Evolutionary conservation across 352 stramenopile species (phyloP).

Genomic region (Lagenidium sp.): DNA sequence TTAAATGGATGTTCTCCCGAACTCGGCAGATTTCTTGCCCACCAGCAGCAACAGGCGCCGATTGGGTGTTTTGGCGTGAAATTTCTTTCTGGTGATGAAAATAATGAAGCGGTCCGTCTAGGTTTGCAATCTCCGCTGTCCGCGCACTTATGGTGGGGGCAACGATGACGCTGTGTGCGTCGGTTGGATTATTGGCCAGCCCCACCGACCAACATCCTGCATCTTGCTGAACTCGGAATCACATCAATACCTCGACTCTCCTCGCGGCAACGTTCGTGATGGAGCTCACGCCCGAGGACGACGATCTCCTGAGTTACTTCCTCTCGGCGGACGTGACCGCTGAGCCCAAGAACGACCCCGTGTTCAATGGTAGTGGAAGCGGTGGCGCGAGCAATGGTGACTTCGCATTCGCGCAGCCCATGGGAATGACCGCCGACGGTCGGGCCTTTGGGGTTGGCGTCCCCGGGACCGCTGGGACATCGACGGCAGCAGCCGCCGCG

Average conservation of each 20-base stretch:
- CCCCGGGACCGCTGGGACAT: too few species aligned
- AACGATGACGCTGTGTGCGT: neutral
- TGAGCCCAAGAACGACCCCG: conserved; percentile 25
- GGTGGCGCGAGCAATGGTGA: conserved; percentile 1
- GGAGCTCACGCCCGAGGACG: conserved; percentile 79
- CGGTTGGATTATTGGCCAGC: neutral
- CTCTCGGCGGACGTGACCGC: conserved; percentile 61
- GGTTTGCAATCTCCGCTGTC: too few species aligned
- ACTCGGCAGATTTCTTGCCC: too few species aligned
- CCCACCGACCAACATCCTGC: neutral
- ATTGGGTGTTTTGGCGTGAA: too few species aligned
- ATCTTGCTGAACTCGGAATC: too few species aligned
- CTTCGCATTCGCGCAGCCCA: conserved; percentile 16
- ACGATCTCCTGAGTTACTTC: conserved; percentile 85
- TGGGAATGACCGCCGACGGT: conserved; percentile 13
- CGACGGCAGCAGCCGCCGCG: too few species aligned
- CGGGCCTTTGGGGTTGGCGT: too few species aligned
- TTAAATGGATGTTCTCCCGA: too few species aligned
- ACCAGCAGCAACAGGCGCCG: too few species aligned
- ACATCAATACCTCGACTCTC: neutral
- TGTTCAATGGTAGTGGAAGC: conserved; percentile 4
- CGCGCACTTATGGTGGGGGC: too few species aligned
- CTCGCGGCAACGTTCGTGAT: conserved; percentile 36
- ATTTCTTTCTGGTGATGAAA: too few species aligned
- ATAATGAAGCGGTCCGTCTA: too few species aligned